Percentiles rank a stretch among this genome's conserved stretches.
These are phyloP conservation scores for Scleromitrula shiraiana DNA, from an alignment of 2,329 filamentous ascomycete genomes.

Conservation along the genomic window DNA sequence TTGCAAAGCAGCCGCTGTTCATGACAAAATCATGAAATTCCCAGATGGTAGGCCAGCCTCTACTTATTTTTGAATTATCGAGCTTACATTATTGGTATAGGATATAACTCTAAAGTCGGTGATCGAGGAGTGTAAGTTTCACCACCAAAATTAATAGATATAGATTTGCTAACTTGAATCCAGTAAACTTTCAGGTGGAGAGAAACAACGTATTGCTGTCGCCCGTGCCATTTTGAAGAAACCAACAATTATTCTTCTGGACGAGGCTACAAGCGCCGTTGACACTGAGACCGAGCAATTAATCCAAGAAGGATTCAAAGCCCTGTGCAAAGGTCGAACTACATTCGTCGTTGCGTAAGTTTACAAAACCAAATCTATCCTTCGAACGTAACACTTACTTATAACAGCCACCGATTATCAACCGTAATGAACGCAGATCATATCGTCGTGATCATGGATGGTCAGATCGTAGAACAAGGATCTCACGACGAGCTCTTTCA, in stretches of 20 bases:
- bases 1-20: constrained; percentile 48
- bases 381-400: constrained; percentile 10
- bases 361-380: neutral
- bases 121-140: constrained; percentile 42
- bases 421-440: constrained; percentile 46
- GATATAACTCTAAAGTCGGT: constrained; percentile 40
- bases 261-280: constrained; percentile 89
- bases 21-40: constrained; percentile 48
- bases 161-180: constrained; percentile 47
- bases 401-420: constrained; percentile 38
- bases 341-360: constrained; percentile 35
- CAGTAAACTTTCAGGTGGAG: constrained; percentile 81
- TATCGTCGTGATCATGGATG: constrained; percentile 46
- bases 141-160: neutral
- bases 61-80: neutral
- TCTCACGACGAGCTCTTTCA: constrained; percentile 41
- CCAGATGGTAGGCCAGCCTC: constrained; percentile 46
- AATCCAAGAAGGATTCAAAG: constrained; percentile 58
- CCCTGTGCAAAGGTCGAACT: constrained; percentile 41
- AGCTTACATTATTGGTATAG: constrained; percentile 10
- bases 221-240: constrained; percentile 87
- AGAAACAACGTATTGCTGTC: constrained; percentile 81
- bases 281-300: constrained; percentile 93
- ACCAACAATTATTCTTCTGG: constrained; percentile 83
- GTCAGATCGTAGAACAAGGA: constrained; percentile 43